Percentiles rank a stretch among this genome's conserved stretches.
Conservation (phyloP, 371 early-diverging fungal genomes). For the Lichtheimia ornata region DNA sequence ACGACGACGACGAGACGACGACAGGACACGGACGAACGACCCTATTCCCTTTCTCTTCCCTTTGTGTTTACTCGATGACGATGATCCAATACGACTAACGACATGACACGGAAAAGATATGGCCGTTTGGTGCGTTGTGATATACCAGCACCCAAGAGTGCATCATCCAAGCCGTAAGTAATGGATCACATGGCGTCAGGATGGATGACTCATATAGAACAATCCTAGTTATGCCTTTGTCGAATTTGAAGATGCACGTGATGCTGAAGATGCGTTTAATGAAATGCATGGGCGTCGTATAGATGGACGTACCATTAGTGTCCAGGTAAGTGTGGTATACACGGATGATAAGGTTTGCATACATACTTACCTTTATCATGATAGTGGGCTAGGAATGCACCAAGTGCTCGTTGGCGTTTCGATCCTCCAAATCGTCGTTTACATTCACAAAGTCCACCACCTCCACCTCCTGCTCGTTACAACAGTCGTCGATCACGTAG, state of each 20-base stretch:
- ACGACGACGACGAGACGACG: background rate
- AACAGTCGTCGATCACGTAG: slow-evolving; percentile 7
- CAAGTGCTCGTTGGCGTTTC: background rate
- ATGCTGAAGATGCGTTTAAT: slow-evolving; percentile 88
- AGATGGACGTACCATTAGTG: slow-evolving; percentile 72
- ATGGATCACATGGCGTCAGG: background rate
- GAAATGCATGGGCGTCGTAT: slow-evolving; percentile 85
- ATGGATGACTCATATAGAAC: background rate
- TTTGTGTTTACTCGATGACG: background rate
- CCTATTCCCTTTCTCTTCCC: background rate
- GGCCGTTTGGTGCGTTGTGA: slow-evolving; percentile 83
- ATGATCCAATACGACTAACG: background rate
- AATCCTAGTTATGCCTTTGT: slow-evolving; percentile 83
- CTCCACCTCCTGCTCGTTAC: slow-evolving; percentile 12
- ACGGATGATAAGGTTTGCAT: background rate
- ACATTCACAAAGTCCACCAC: slow-evolving; percentile 22
- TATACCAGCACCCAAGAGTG: slow-evolving; percentile 77
- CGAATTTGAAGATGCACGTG: slow-evolving; percentile 85
- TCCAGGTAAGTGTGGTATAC: slow-evolving; percentile 63
- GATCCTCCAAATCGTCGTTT: slow-evolving; percentile 55
- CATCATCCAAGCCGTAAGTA: slow-evolving; percentile 67
- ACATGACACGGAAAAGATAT: slow-evolving; percentile 52
- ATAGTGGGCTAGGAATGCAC: background rate
- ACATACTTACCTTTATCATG: background rate
- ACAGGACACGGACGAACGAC: background rate